Evolutionary conservation across 1,139 yeast species (phyloP).

Genomic region (Pichia sp.): DNA sequence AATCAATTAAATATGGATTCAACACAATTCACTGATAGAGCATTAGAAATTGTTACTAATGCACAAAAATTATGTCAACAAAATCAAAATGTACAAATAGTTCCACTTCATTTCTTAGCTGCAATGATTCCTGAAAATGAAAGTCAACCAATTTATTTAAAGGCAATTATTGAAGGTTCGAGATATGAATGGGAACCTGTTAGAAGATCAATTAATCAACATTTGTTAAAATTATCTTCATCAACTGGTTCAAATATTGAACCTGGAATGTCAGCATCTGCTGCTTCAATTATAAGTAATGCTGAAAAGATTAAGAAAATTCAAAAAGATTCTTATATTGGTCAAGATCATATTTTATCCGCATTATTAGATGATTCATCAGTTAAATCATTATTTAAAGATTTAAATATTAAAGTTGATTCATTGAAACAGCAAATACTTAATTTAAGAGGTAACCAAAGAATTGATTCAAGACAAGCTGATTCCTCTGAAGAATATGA

Average conservation of each 20-base stretch:
- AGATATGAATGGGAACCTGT: slow-evolving; percentile 81
- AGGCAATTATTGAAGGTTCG: slow-evolving; percentile 81
- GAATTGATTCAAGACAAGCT: slow-evolving; percentile 90
- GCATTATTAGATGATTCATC: slow-evolving; percentile 78
- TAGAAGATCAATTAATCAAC: slow-evolving; percentile 73
- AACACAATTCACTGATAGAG: slow-evolving; percentile 88
- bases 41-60: slow-evolving; percentile 68
- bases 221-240: slow-evolving; percentile 76
- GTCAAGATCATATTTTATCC: slow-evolving; percentile 86
- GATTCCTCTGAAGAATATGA: slow-evolving; percentile 83
- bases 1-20: slow-evolving; percentile 31
- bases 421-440: slow-evolving; percentile 75
- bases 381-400: slow-evolving; percentile 69
- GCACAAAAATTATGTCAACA: slow-evolving; percentile 81
- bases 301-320: slow-evolving; percentile 63
- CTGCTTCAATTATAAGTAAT: slow-evolving; percentile 26
- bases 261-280: slow-evolving; percentile 27
- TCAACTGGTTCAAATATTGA: slow-evolving; percentile 64
- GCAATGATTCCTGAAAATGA: slow-evolving; percentile 74
- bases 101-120: slow-evolving; percentile 83
- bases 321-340: slow-evolving; percentile 87
- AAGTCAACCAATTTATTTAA: slow-evolving; percentile 56
- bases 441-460: slow-evolving; percentile 80
- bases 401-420: slow-evolving; percentile 60
- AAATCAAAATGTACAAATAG: slow-evolving; percentile 73